Conservation (phyloP, 2,329 filamentous ascomycete species). For the Cladobotryum mycophilum region DNA sequence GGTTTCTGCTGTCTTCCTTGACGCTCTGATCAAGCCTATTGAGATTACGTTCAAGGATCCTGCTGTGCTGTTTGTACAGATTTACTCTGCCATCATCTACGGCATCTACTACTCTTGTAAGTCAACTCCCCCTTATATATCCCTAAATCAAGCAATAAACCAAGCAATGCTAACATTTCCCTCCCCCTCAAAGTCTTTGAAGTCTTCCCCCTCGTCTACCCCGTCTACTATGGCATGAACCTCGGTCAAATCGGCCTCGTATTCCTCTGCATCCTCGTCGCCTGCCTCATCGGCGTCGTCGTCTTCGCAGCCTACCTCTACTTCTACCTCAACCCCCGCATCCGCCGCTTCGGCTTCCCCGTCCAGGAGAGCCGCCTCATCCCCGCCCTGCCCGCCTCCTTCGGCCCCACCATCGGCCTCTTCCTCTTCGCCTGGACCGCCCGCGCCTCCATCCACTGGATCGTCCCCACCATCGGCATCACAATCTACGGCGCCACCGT, state of each 20-base stretch:
- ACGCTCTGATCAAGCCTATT: slow-evolving; percentile 55
- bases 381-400: slow-evolving; percentile 46
- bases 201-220: slow-evolving; percentile 60
- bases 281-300: slow-evolving; percentile 45
- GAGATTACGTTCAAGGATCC: slow-evolving; percentile 57
- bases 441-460: slow-evolving; percentile 45
- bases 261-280: slow-evolving; percentile 55
- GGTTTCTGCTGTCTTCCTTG: slow-evolving; percentile 39
- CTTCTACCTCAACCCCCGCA: slow-evolving; percentile 45
- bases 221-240: slow-evolving; percentile 52
- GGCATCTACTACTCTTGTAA: slow-evolving; percentile 53
- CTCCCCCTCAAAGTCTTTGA: slow-evolving; percentile 42
- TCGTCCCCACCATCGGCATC: slow-evolving; percentile 52
- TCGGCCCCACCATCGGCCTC: slow-evolving; percentile 51
- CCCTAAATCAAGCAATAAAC: too few species aligned
- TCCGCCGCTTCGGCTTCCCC: slow-evolving; percentile 42
- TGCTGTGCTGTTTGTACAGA: slow-evolving; percentile 54
- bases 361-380: slow-evolving; percentile 48
- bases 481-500: slow-evolving; percentile 45
- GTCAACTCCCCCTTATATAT: slow-evolving; percentile 6
- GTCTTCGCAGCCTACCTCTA: slow-evolving; percentile 47
- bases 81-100: slow-evolving; percentile 58
- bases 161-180: background rate
- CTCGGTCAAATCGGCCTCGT: slow-evolving; percentile 52
- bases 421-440: slow-evolving; percentile 57